phyloP scores from a whole-genome alignment of 2,329 filamentous ascomycete genomes.

The Epichloe gansuensis region DNA sequence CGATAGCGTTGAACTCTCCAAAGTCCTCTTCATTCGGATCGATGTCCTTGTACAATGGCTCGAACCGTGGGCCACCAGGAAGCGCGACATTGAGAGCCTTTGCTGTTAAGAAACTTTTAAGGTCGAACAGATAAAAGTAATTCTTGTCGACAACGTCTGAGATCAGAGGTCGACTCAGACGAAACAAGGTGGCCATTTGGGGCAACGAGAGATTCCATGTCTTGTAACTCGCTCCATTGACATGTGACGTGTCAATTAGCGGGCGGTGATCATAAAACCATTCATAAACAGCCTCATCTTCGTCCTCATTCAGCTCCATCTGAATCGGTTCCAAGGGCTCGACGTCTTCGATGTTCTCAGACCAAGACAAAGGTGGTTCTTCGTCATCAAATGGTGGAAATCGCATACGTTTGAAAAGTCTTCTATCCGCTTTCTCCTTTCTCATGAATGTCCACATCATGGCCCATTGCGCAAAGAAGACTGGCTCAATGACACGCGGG shows the following conservation, averaged over 20 bases:
- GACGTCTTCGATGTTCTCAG: conserved; percentile 97
- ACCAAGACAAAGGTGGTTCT: conserved; percentile 93
- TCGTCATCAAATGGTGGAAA: conserved; percentile 98
- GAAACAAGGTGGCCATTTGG: conserved; percentile 93
- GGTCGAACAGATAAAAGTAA: conserved; percentile 94
- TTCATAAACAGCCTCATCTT: conserved; percentile 82
- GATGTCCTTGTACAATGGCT: conserved; percentile 95
- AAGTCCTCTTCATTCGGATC: conserved; percentile 99
- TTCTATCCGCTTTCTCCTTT: conserved; percentile 88
- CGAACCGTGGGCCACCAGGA: conserved; percentile 92
- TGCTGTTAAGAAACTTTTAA: conserved; percentile 87
- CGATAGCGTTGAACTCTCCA: conserved; percentile 98
- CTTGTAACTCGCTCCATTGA: conserved; percentile 95
- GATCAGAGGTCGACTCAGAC: conserved; percentile 77
- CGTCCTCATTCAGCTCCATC: conserved; percentile 91
- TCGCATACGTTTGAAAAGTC: conserved; percentile 97
- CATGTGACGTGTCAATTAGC: conserved; percentile 78
- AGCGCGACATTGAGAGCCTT: conserved; percentile 96
- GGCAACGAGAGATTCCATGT: conserved; percentile 84
- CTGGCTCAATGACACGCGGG: conserved; percentile 90
- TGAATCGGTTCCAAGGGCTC: conserved; percentile 96
- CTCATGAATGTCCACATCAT: conserved; percentile 99
- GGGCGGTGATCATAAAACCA: conserved; percentile 97
- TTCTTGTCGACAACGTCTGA: conserved; percentile 92
- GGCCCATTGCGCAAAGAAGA: conserved; percentile 97